Evolutionary conservation across 192 early-diverging fungal species (phyloP).

Genomic region (Linnemannia exigua): DNA sequence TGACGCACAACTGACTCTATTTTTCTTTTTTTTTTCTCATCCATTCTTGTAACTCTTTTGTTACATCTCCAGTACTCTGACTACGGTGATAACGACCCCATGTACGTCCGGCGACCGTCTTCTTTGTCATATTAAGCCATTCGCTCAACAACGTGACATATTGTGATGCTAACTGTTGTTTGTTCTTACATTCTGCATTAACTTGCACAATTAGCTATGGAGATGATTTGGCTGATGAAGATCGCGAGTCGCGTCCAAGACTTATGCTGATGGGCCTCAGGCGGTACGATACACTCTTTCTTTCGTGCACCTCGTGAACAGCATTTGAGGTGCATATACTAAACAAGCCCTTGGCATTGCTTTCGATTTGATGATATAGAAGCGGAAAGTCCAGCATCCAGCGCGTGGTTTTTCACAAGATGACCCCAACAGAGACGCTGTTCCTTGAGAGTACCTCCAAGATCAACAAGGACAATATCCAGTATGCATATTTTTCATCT

Average conservation of each 20-base stretch:
- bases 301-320: too few species aligned
- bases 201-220: constrained; percentile 36
- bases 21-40: too few species aligned
- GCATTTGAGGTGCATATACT: too few species aligned
- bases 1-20: background rate
- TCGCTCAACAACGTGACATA: background rate
- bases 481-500: constrained; percentile 21
- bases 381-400: constrained; percentile 91
- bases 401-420: constrained; percentile 89
- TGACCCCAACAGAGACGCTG: constrained; percentile 89
- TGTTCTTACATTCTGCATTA: background rate
- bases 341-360: background rate
- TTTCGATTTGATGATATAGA: constrained; percentile 59
- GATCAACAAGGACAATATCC: constrained; percentile 77
- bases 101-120: constrained; percentile 21
- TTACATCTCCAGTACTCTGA: constrained; percentile 41
- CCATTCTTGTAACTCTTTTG: too few species aligned
- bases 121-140: background rate
- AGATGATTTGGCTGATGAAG: constrained; percentile 53
- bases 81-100: constrained; percentile 56
- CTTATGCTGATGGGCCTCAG: constrained; percentile 56
- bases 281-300: constrained; percentile 19
- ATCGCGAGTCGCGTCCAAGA: constrained; percentile 55
- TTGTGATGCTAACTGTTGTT: background rate
- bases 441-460: constrained; percentile 86